Evolutionary conservation across 768 basidiomycete genomes (phyloP).

Genomic region (Trametes villosa): DNA sequence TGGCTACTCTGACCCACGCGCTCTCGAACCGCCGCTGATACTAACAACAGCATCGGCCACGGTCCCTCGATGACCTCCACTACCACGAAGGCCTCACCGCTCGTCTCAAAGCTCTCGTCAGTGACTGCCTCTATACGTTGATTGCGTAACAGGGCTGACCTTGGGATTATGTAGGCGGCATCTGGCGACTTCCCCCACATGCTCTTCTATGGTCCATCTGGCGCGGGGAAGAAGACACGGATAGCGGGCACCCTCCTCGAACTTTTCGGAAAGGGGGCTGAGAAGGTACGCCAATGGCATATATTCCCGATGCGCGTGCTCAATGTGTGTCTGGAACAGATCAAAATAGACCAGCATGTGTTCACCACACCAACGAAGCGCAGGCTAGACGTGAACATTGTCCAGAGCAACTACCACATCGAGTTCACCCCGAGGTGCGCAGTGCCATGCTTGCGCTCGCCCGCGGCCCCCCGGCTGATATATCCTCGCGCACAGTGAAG

Average conservation of each 20-base stretch:
- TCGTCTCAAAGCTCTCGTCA: constrained; percentile 79
- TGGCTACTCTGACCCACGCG: neutral
- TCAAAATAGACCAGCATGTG: constrained; percentile 97
- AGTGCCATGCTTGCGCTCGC: constrained; percentile 19
- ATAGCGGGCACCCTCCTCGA: constrained; percentile 89
- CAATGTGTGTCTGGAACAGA: constrained; percentile 46
- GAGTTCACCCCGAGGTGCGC: constrained; percentile 95
- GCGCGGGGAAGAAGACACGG: constrained; percentile 97
- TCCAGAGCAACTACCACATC: constrained; percentile 97
- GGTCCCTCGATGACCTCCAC: constrained; percentile 80
- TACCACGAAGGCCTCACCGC: constrained; percentile 85
- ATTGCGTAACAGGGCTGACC: neutral
- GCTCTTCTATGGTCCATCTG: constrained; percentile 96
- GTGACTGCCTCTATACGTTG: constrained; percentile 19
- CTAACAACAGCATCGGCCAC: constrained; percentile 78
- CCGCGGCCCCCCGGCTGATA: neutral
- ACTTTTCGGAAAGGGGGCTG: constrained; percentile 88
- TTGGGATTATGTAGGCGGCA: constrained; percentile 66
- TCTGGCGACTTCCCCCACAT: constrained; percentile 97
- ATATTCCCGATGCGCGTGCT: neutral
- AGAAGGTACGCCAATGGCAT: constrained; percentile 64
- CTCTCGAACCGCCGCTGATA: neutral
- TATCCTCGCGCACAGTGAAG: constrained; percentile 63
- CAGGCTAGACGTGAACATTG: constrained; percentile 95
- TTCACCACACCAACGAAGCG: constrained; percentile 93